Percentiles rank a stretch among this genome's conserved stretches.
Conservation (phyloP, 2,329 filamentous ascomycete genomes). For the Colletotrichum graminicola region DNA sequence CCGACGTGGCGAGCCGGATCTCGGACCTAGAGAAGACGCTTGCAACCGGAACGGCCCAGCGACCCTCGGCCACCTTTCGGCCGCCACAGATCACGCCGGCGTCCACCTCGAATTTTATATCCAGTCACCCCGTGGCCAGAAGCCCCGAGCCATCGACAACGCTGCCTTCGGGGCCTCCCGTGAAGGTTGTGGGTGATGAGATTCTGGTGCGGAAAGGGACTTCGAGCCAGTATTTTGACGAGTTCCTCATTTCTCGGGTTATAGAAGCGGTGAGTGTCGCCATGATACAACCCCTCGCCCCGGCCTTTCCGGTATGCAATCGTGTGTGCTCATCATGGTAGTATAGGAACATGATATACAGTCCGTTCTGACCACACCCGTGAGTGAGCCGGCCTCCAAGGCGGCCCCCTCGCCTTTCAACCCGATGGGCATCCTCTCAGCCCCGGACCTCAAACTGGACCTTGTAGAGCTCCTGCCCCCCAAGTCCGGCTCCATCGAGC, state of each 20-base stretch:
- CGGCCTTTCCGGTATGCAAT: neutral
- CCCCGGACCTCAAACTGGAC: conserved; percentile 40
- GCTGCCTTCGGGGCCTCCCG: neutral
- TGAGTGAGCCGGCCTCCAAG: conserved; percentile 1
- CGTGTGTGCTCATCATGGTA: conserved; percentile 6
- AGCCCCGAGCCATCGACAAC: neutral
- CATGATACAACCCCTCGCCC: neutral
- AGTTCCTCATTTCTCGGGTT: conserved; percentile 51
- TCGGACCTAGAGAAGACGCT: conserved; percentile 51
- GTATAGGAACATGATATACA: conserved; percentile 43
- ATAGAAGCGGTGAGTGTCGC: conserved; percentile 48
- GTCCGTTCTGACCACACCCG: conserved; percentile 42
- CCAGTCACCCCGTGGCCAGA: neutral
- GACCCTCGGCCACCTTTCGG: neutral
- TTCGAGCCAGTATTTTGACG: conserved; percentile 54
- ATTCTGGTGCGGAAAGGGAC: conserved; percentile 50
- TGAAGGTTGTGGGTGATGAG: conserved; percentile 41
- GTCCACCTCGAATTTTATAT: neutral
- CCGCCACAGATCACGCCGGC: neutral
- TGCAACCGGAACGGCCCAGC: conserved; percentile 17
- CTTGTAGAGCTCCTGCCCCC: conserved; percentile 45
- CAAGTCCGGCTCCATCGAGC: conserved; percentile 46
- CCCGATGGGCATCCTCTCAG: conserved; percentile 51
- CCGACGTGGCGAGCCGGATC: conserved; percentile 53
- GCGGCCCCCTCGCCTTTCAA: conserved; percentile 47